Base-by-base conservation (phyloP, 768 basidiomycete species). In the Russula olivacea region DNA sequence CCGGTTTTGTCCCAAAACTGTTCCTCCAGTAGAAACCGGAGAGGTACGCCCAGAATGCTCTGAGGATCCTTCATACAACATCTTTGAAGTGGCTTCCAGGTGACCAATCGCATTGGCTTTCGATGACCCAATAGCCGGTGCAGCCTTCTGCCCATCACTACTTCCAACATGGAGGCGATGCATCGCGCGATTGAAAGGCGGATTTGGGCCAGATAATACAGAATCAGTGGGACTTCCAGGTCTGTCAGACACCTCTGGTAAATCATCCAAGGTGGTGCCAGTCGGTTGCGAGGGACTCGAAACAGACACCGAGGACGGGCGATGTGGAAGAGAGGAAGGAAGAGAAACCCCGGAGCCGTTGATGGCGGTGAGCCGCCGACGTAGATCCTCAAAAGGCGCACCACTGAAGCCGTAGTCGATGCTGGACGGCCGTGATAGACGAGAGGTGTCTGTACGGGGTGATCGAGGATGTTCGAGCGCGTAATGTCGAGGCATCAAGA, bases 111-210 rank as follows among this genome's bases (percentile, higher is more conserved):
- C 96, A 69, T 87, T 94, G 8, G 86, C 82, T 70, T 83, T 88
- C 8, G 90, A 91, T 2, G 93, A 89, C 2, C 90, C 94, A 45
- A 98, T 76, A 4, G 94, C 92, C 30, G 97, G 90, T 0, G 91
- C 90, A 4, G 91, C 94, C 71, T 96, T 95, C 67, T 86, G 86
- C 1, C 85, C 82, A 66, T 93, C 92, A 14, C 79, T 80, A 54
- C 85, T 83, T 7, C 88, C 88, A 15, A 89, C 78, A 30, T 89
- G 88, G 49, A 91, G 72, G 43, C 86, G 79, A 64, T 85, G 86
- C 15, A 80, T 72, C 3, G 80, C 80, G 23, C 81, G 79, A 59
- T 86, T 77, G 1, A 81, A 79, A 12, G 82, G 79, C 0, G 88
- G 88, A 66, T 87, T 88, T 0, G 86, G 74, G 5, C 82, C 83